These are phyloP conservation scores for Sporothrix schenckii DNA, from an alignment of 2,329 filamentous ascomycete species.

Conservation along the genomic window DNA sequence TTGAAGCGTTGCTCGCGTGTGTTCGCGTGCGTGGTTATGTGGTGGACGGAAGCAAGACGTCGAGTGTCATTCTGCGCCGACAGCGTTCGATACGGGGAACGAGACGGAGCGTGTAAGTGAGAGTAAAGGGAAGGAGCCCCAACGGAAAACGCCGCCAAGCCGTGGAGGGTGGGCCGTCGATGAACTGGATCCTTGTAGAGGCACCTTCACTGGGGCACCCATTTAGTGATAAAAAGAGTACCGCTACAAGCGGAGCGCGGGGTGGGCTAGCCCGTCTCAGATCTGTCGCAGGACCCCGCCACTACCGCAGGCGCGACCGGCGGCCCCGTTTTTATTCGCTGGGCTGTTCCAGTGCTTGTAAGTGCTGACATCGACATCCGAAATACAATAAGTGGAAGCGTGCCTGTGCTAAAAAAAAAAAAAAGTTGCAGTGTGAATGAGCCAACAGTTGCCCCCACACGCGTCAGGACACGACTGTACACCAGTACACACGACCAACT, in stretches of 20 bases:
- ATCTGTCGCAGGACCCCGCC: constrained; percentile 46
- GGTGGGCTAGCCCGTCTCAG: constrained; percentile 31
- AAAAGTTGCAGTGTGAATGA: not conserved
- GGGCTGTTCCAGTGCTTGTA: not conserved
- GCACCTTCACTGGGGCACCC: not conserved
- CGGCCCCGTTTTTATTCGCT: constrained; percentile 20
- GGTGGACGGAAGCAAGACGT: not conserved
- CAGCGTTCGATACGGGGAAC: not conserved
- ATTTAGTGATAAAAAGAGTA: not conserved
- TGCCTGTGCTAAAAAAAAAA: not conserved
- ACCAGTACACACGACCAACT: not conserved
- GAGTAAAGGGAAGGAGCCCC: constrained; percentile 32
- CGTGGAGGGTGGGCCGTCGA: constrained; percentile 23
- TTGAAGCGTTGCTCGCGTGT: not conserved
- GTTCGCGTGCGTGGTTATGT: not conserved
- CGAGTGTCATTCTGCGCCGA: not conserved
- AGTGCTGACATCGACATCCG: too few species aligned
- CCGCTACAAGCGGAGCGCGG: constrained; percentile 27
- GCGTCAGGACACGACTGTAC: not conserved
- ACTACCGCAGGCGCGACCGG: constrained; percentile 17
- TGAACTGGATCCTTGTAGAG: constrained; percentile 24
- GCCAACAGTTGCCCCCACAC: not conserved
- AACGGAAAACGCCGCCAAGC: constrained; percentile 22
- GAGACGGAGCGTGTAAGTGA: constrained; percentile 16
- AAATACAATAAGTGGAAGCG: not conserved